phyloP scores from a whole-genome alignment of 805 yeast genomes.

The Barnettozyma sucrosica region DNA sequence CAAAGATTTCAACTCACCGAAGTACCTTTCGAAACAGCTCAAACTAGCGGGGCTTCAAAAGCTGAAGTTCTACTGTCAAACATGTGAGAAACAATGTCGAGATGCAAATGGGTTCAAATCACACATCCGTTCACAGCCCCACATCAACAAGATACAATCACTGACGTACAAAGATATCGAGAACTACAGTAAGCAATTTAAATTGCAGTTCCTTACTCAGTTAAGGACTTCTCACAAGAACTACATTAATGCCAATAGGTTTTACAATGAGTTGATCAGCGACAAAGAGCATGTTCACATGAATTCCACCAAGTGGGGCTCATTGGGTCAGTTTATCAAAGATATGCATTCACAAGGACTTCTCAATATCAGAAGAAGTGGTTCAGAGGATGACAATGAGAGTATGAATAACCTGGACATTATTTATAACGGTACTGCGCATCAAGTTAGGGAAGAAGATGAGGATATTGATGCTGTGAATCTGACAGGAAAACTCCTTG shows the following conservation, averaged over 20 bases:
- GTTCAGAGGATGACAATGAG: conserved; percentile 27
- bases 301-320: conserved; percentile 80
- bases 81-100: conserved; percentile 88
- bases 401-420: conserved; percentile 37
- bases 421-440: conserved; percentile 46
- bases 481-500: conserved; percentile 35
- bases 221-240: conserved; percentile 70
- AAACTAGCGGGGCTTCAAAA: conserved; percentile 83
- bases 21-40: conserved; percentile 57
- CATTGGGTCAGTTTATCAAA: conserved; percentile 62
- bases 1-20: conserved; percentile 9
- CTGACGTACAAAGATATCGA: conserved; percentile 46
- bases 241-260: conserved; percentile 69
- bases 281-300: conserved; percentile 84
- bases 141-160: conserved; percentile 49
- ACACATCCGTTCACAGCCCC: conserved; percentile 81
- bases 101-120: conserved; percentile 95
- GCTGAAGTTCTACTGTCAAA: conserved; percentile 82
- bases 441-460: conserved; percentile 40
- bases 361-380: conserved; percentile 41
- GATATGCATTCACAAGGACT: conserved; percentile 51
- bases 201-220: conserved; percentile 55
- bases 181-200: conserved; percentile 55
- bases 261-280: conserved; percentile 83
- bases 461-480: conserved; percentile 29